These are phyloP conservation scores for Salix purpurea DNA, from an alignment of 345 rosid genomes.

Conservation along the genomic window DNA sequence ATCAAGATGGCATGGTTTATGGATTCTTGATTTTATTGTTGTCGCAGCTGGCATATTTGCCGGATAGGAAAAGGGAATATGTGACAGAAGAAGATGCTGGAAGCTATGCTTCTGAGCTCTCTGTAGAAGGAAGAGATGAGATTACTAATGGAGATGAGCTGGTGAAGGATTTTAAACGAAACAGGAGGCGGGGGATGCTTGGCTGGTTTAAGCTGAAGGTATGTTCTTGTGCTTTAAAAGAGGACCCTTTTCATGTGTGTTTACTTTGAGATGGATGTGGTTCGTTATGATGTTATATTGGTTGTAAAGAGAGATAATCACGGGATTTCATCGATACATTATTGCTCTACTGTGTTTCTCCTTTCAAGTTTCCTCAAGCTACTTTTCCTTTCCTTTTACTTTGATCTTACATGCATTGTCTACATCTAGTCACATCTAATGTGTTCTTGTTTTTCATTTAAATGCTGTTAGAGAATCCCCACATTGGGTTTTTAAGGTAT, in stretches of 20 bases:
- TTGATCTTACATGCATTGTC: background rate
- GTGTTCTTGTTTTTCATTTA: background rate
- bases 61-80: slow-evolving; percentile 70
- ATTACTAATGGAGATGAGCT: slow-evolving; percentile 54
- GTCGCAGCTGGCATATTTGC: slow-evolving; percentile 68
- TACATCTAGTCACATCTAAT: background rate
- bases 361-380: background rate
- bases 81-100: slow-evolving; percentile 53
- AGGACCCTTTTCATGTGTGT: slow-evolving; percentile 3
- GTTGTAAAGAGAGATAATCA: background rate
- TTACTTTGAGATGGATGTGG: background rate
- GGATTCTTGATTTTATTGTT: slow-evolving; percentile 15
- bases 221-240: slow-evolving; percentile 14
- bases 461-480: background rate
- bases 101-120: slow-evolving; percentile 56
- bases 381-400: background rate
- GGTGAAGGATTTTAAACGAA: slow-evolving; percentile 63
- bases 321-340: background rate
- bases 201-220: slow-evolving; percentile 88
- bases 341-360: background rate
- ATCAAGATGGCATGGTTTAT: slow-evolving; percentile 1
- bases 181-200: slow-evolving; percentile 73
- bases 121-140: slow-evolving; percentile 53
- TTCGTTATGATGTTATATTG: background rate
- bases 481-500: background rate